phyloP scores from a whole-genome alignment of 441 rosid species.

The Macaranga tanarius region DNA sequence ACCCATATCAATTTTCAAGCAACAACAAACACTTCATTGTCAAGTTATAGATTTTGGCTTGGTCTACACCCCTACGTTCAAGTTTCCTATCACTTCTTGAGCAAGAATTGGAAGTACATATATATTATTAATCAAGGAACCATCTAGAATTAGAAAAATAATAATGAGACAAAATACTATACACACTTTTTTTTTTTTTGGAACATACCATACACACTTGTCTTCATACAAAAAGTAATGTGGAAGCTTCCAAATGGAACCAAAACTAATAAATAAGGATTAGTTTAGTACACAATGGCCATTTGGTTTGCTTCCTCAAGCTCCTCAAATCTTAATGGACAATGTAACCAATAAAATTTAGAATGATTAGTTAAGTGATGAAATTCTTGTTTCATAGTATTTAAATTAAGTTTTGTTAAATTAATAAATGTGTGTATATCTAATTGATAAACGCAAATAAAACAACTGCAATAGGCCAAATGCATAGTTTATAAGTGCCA shows the following conservation, averaged over 20 bases:
- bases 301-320: background rate
- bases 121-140: conserved; percentile 4
- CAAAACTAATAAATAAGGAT: background rate
- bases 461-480: too few species aligned
- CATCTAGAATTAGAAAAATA: background rate
- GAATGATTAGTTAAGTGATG: too few species aligned
- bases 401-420: too few species aligned
- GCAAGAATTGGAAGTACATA: conserved; percentile 2
- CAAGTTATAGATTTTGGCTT: background rate
- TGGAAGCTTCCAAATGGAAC: conserved; percentile 2
- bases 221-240: background rate
- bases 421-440: too few species aligned
- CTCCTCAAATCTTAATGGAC: background rate
- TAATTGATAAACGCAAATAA: too few species aligned
- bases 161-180: background rate
- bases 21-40: background rate
- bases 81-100: conserved; percentile 5
- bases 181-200: too few species aligned
- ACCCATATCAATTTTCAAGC: background rate
- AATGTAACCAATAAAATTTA: too few species aligned
- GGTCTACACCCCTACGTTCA: background rate
- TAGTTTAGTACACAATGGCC: background rate
- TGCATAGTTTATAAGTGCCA: too few species aligned
- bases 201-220: background rate
- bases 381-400: too few species aligned